Evolutionary conservation across 1,139 yeast genomes (phyloP).

Genomic region (Candida labiduridarum): DNA sequence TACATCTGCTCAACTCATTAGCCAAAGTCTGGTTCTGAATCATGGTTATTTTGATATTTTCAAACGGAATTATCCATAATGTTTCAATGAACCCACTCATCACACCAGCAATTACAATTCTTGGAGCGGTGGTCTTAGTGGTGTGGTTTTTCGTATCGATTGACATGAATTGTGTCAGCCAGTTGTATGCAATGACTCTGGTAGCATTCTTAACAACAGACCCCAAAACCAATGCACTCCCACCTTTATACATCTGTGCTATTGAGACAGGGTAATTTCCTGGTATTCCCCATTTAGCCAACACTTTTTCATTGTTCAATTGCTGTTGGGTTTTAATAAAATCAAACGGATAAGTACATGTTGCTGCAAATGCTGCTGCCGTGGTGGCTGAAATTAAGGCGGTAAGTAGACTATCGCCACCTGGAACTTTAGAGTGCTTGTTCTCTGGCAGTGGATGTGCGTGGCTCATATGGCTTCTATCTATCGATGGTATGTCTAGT

Average conservation of each 20-base stretch:
- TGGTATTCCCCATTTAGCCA: slow-evolving; percentile 38
- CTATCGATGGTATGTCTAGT: no score
- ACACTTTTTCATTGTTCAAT: slow-evolving; percentile 44
- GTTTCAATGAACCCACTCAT: slow-evolving; percentile 85
- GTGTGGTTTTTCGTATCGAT: slow-evolving; percentile 37
- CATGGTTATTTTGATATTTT: slow-evolving; percentile 82
- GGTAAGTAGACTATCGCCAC: slow-evolving; percentile 46
- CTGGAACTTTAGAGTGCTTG: slow-evolving; percentile 1
- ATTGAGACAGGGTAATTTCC: slow-evolving; percentile 43
- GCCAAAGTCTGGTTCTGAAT: slow-evolving; percentile 60
- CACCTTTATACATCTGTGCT: slow-evolving; percentile 65
- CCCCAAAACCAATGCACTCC: slow-evolving; percentile 79
- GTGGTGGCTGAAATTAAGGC: slow-evolving; percentile 76
- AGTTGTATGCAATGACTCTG: slow-evolving; percentile 73
- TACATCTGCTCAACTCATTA: slow-evolving; percentile 34
- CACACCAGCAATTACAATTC: slow-evolving; percentile 80
- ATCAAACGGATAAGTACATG: slow-evolving; percentile 82
- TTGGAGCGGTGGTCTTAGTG: slow-evolving; percentile 63
- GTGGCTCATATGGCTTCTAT: background rate
- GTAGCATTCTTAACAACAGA: slow-evolving; percentile 71
- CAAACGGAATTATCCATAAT: slow-evolving; percentile 86
- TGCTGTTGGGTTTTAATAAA: slow-evolving; percentile 76
- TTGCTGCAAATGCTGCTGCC: slow-evolving; percentile 73
- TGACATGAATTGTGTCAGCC: slow-evolving; percentile 77
- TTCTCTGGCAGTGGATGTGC: slow-evolving; percentile 4